Evolutionary conservation across 352 stramenopile genomes (phyloP).

Genomic region (Globisporangium okanoganense): DNA sequence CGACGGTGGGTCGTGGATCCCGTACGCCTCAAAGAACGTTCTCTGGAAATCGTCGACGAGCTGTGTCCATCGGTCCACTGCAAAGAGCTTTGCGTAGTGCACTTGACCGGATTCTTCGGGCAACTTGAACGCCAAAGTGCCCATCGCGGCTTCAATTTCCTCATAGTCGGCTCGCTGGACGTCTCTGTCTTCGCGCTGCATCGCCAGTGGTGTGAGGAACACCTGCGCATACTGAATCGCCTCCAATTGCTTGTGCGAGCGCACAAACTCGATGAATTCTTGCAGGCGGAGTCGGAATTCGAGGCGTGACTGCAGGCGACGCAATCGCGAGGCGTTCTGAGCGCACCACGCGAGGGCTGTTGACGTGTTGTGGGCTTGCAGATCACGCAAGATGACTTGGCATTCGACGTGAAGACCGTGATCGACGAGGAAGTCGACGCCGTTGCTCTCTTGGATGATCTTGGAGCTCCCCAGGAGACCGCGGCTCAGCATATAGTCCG

Average conservation of each 20-base stretch:
- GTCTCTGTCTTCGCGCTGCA: conserved; percentile 56
- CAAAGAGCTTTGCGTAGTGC: conserved; percentile 62
- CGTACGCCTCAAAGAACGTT: conserved; percentile 68
- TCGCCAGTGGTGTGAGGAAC: conserved; percentile 55
- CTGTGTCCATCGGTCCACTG: conserved; percentile 45
- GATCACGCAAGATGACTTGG: conserved; percentile 48
- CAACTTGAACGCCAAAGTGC: conserved; percentile 63
- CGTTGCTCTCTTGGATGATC: conserved; percentile 61
- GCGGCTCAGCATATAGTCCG: conserved; percentile 69
- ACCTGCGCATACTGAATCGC: conserved; percentile 67
- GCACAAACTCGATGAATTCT: conserved; percentile 80
- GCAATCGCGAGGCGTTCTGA: conserved; percentile 66
- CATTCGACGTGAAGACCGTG: conserved; percentile 55
- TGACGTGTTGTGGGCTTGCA: conserved; percentile 39
- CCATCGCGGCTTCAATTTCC: conserved; percentile 69
- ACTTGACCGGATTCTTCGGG: conserved; percentile 59
- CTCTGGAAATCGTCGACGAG: conserved; percentile 56
- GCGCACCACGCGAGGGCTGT: conserved; percentile 66
- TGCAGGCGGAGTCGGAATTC: conserved; percentile 74
- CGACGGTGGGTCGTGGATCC: conserved; percentile 60
- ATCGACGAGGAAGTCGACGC: conserved; percentile 65
- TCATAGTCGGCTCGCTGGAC: conserved; percentile 51
- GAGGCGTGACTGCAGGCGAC: conserved; percentile 62
- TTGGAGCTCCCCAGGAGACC: conserved; percentile 63
- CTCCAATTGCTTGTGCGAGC: conserved; percentile 58